Percentiles rank a stretch among this genome's conserved stretches.
Evolutionary conservation across 345 rosid genomes (phyloP).

Genomic region (Anacardium occidentale): DNA sequence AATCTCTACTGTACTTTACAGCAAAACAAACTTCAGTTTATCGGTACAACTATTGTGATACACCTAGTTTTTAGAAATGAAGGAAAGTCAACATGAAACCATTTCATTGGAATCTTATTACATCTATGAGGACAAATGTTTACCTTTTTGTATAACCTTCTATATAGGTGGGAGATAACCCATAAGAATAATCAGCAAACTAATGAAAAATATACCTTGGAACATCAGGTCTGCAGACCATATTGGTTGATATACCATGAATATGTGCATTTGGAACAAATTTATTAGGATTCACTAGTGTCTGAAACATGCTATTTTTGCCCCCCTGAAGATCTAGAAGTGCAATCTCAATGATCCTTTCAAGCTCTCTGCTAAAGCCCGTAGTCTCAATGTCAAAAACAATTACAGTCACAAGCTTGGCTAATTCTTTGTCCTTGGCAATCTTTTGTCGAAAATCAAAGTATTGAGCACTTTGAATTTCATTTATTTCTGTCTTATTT

Average conservation of each 20-base stretch:
- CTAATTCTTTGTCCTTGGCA: conserved; percentile 49
- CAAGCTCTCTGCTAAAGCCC: conserved; percentile 52
- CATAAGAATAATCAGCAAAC: conserved; percentile 1
- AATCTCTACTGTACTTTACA: neutral
- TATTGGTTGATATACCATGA: conserved; percentile 65
- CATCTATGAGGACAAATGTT: neutral
- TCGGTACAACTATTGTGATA: neutral
- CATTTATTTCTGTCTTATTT: conserved; percentile 35
- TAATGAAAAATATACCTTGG: conserved; percentile 57
- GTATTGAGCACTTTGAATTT: conserved; percentile 36
- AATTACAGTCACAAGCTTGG: conserved; percentile 55
- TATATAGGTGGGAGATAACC: conserved; percentile 2
- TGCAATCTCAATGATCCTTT: conserved; percentile 74
- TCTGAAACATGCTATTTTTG: conserved; percentile 77
- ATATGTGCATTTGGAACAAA: conserved; percentile 42
- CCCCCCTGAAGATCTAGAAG: conserved; percentile 84
- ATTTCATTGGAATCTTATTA: neutral
- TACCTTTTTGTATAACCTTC: neutral
- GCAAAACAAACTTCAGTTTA: neutral
- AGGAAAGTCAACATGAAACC: too few relatives aligned
- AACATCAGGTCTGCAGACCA: conserved; percentile 76
- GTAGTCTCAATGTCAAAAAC: conserved; percentile 83
- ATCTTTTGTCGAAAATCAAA: conserved; percentile 49
- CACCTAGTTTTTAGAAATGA: conserved; percentile 1
- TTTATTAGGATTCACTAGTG: conserved; percentile 72